Evolutionary conservation across 2,329 filamentous ascomycete genomes (phyloP).

Genomic region (Fusarium buxicola): DNA sequence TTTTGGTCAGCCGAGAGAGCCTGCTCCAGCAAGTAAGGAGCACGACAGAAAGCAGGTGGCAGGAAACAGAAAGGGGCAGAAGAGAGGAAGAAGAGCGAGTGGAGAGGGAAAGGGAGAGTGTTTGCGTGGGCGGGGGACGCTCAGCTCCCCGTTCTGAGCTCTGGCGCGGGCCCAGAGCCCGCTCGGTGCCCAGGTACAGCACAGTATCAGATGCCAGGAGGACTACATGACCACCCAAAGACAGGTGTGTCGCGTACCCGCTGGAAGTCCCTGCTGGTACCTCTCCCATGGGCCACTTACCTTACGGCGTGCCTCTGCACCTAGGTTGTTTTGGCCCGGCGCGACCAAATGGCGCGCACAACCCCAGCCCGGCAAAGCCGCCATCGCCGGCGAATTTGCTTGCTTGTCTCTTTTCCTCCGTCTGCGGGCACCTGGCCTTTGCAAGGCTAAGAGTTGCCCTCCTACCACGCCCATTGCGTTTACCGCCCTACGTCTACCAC

Average conservation of each 20-base stretch:
- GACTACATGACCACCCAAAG: conserved; percentile 50
- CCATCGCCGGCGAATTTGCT: conserved; percentile 35
- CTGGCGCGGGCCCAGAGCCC: conserved; percentile 31
- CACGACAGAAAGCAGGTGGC: conserved; percentile 33
- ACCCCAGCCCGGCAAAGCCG: conserved; percentile 43
- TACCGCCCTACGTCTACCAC: conserved; percentile 6
- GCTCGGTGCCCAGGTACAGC: conserved; percentile 48
- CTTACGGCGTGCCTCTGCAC: conserved; percentile 39
- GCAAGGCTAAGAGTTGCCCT: conserved; percentile 3
- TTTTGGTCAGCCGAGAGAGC: conserved; percentile 10
- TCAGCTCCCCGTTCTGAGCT: conserved; percentile 47
- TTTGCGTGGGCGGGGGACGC: conserved; percentile 46
- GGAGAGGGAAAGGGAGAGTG: conserved; percentile 42
- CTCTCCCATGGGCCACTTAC: conserved; percentile 45
- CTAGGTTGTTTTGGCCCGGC: conserved; percentile 46
- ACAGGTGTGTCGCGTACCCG: conserved; percentile 54
- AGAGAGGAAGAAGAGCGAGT: conserved; percentile 46
- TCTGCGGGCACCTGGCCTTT: conserved; percentile 28
- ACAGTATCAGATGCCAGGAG: conserved; percentile 52
- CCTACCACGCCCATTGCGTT: conserved; percentile 4
- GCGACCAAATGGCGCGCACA: conserved; percentile 43
- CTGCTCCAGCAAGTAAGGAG: conserved; percentile 21
- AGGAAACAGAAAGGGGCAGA: conserved; percentile 29
- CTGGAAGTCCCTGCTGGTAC: conserved; percentile 52
- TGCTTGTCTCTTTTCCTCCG: conserved; percentile 18